Percentiles rank a stretch among this genome's conserved stretches.
phyloP scores from a whole-genome alignment of 2,329 filamentous ascomycete species.

The Fusarium foetens region DNA sequence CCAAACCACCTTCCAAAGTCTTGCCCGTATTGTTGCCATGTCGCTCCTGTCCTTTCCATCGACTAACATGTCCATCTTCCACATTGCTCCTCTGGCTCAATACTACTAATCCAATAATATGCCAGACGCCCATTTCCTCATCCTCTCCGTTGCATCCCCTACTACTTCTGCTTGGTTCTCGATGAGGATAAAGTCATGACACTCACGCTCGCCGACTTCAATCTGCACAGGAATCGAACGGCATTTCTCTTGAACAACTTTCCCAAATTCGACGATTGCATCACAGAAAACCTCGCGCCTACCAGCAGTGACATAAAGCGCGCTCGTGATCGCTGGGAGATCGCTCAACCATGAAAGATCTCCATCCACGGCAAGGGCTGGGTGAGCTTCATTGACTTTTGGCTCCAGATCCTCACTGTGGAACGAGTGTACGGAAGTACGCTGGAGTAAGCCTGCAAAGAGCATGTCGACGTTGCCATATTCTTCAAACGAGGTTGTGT shows the following conservation, averaged over 20 bases:
- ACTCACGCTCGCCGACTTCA: background rate
- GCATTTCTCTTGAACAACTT: background rate
- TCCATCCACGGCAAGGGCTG: background rate
- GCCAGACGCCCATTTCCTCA: background rate
- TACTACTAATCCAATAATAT: background rate
- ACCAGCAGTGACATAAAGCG: background rate
- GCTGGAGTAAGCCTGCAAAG: background rate
- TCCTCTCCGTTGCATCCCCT: background rate
- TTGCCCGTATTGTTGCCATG: background rate
- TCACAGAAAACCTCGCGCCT: background rate
- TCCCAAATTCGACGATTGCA: background rate
- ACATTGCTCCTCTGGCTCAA: background rate
- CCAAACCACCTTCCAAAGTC: conserved; percentile 13
- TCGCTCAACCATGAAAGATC: background rate
- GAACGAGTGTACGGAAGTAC: background rate
- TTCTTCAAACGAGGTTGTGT: rapidly evolving
- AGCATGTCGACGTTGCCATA: background rate
- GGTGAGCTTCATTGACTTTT: background rate
- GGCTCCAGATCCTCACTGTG: rapidly evolving
- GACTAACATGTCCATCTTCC: background rate
- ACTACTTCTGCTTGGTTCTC: background rate
- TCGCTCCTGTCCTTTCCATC: background rate
- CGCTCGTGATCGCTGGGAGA: rapidly evolving
- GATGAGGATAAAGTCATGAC: background rate
- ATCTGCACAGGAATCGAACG: background rate